Evolutionary conservation across 176 grass and related monocot genomes (phyloP), one percentile per base, ranked within the genome.

Genomic region (Puccinellia tenuiflora): DNA sequence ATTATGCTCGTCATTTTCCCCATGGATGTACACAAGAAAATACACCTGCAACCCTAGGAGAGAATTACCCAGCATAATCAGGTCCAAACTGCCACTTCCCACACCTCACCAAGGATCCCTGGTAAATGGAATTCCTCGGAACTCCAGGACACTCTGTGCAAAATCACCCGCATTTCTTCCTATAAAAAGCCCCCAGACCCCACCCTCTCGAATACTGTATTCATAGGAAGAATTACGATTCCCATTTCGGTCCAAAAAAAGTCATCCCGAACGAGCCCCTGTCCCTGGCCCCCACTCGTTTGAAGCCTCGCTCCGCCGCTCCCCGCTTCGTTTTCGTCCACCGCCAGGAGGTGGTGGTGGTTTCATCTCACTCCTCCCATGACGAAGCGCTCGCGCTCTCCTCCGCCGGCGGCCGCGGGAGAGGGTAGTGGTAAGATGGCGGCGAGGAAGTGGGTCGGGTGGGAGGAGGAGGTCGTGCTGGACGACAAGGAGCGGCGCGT

Each of bases 391-490:
- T 73, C 45, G 70, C 70, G 43, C 70, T 74, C 45, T 31, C 30
- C 62, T 35, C 26, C 25, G 70, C 25, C 26, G 9, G 45, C 70
- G 3, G 45, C 26, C 43, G 26, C 28, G 26, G 15, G 17, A 10
- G 26, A 51, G 26, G 26, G 26, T 17, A 51, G 8, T 74, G 70
- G 43, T 46, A 51, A 50, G 45, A 20, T 9, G 70, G 70, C 26
- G 16, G 43, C 16, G 45, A 74, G 28, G 70, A 18, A 21, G 16
- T 74, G 26, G 70, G 45, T 74, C 26, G 70, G 70, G 45, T 74
- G 70, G 70, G 45, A 74, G 45, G 92, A 91, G 83, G 83, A 89
- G 35, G 64, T 91, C 43, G 80, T 89, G 37, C 84, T 80, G 24
- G 80, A 25, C 53, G 45, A 31, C 15, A 18, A 17, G 0, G 70